Evolutionary conservation across 495 filamentous ascomycete species (phyloP).

Genomic region (Talaromyces thailandensis): DNA sequence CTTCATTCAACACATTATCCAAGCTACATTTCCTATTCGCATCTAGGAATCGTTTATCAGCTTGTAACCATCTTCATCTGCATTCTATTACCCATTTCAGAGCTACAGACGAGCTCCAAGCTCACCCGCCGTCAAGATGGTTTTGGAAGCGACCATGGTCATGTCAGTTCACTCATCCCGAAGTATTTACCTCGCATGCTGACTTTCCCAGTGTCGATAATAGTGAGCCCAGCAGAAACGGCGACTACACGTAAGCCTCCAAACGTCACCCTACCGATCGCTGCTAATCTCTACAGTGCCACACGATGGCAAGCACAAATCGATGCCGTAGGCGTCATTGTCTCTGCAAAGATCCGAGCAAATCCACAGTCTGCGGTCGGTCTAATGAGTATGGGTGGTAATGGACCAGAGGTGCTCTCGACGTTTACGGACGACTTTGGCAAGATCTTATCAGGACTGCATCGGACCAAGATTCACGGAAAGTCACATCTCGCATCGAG

Average conservation of each 20-base stretch:
- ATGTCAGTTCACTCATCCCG: conserved; percentile 40
- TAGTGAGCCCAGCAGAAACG: conserved; percentile 94
- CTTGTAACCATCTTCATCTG: background rate
- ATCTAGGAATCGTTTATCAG: background rate
- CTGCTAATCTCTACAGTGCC: conserved; percentile 40
- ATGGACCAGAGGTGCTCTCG: conserved; percentile 90
- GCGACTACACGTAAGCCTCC: conserved; percentile 63
- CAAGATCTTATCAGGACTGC: conserved; percentile 86
- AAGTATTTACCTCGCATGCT: conserved; percentile 10
- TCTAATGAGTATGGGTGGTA: conserved; percentile 97
- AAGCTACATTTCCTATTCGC: background rate
- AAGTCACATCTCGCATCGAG: conserved; percentile 79
- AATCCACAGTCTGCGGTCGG: conserved; percentile 96
- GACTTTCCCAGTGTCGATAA: conserved; percentile 71
- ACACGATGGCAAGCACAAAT: conserved; percentile 92
- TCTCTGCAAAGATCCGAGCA: conserved; percentile 83
- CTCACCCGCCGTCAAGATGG: conserved; percentile 44
- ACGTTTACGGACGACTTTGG: conserved; percentile 93
- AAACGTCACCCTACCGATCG: background rate
- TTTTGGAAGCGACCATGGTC: conserved; percentile 67
- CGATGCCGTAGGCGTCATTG: conserved; percentile 91
- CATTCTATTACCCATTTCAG: background rate
- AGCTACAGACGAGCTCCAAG: conserved; percentile 2
- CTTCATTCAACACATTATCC: background rate
- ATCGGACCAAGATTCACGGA: conserved; percentile 89